Evolutionary conservation across 306 rosid genomes (phyloP), one percentile per base, ranked within the genome.

Genomic region (Mimosa bimucronata): DNA sequence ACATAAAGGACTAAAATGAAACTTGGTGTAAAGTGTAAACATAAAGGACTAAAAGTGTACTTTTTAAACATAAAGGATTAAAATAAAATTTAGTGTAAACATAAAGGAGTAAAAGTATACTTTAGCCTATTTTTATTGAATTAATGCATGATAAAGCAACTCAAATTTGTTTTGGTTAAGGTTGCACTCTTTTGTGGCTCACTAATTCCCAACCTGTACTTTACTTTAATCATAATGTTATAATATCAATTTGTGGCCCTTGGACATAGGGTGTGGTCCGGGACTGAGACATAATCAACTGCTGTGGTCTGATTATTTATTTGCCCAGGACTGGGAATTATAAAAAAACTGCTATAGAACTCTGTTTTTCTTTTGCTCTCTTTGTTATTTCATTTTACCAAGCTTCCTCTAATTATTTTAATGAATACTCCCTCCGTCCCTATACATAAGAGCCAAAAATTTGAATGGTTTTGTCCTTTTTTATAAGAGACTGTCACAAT

Each of bases 281-380:
- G 26, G n/a, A 67, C 50, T 19, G 72, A 19, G 29, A 67, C 16
- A 28, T 66, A 4, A 53, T 41, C 21, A 69, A 69, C 14, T 41
- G 37, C n/a, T 9, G n/a, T 69, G 74, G 74, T 69, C 53, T 12
- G 53, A 69, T 69, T 69, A 23, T 23, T 48, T 41, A 23, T 21
- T 69, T 23, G 28, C 38, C 8, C 16, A 9, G n/a, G 34, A 23
- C 23, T 37, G n/a, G 23, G 42, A 64, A n/a, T n/a, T n/a, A n/a
- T n/a, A 21, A 68, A 38, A 40, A n/a, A 69, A 41, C 19, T 41
- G 45, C 15, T 9, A 21, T 23, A 26, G 12, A 21, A 38, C 9
- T 67, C 73, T 68, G 14, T 12, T 40, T 40, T 25, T 40, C 52
- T 11, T 21, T 12, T 67, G 30, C 52, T 40, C n/a, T 68, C 73